Conservation (phyloP, 2,329 filamentous ascomycete species). For the Penicillium hordei region DNA sequence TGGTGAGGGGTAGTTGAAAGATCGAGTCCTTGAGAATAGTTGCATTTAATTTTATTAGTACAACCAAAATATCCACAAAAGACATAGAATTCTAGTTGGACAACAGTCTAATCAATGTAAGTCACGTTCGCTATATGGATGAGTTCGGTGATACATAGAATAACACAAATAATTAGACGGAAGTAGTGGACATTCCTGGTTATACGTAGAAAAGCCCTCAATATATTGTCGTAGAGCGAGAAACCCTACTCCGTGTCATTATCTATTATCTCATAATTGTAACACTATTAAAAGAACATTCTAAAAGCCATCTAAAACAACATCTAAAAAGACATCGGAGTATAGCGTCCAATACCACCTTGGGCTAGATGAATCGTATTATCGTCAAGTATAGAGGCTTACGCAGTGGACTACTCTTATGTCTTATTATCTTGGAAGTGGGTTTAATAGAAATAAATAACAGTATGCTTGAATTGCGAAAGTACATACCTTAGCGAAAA, state of each 20-base stretch:
- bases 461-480: neutral
- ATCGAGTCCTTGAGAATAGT: neutral
- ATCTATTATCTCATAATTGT: neutral
- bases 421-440: neutral
- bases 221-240: neutral
- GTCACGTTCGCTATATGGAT: no score
- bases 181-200: no score
- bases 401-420: no score
- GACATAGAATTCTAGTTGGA: neutral
- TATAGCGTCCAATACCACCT: neutral
- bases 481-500: neutral
- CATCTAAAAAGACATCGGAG: neutral
- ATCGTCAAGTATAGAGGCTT: neutral
- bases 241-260: neutral
- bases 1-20: neutral
- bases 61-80: neutral
- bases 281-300: neutral
- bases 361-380: neutral
- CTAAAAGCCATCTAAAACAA: no score
- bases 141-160: no score
- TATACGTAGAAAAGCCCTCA: neutral
- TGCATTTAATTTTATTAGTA: neutral
- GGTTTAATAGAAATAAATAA: neutral
- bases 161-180: no score
- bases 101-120: neutral